Conservation (phyloP, 1,284 basidiomycete genomes). For the Entoloma clypeatum region DNA sequence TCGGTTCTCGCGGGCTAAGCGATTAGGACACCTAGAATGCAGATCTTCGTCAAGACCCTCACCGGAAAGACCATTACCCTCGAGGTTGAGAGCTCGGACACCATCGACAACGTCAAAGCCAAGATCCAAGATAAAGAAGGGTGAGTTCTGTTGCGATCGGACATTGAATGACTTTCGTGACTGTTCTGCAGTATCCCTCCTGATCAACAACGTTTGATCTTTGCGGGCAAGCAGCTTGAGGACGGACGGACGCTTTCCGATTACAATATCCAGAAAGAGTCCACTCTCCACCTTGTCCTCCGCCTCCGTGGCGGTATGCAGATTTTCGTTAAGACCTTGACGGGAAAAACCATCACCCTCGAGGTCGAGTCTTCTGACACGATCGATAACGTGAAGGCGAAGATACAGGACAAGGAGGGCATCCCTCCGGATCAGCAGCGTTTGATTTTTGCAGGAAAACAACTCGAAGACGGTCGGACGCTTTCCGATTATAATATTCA, state of each 20-base stretch:
- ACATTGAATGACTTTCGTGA: conserved; percentile 41
- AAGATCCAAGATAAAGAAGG: conserved; percentile 31
- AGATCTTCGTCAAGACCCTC: conserved; percentile 79
- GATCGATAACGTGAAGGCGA: conserved; percentile 20
- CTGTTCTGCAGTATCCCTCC: conserved; percentile 39
- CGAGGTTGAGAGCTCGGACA: conserved; percentile 63
- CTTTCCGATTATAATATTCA: conserved; percentile 26
- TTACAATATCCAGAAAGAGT: conserved; percentile 70
- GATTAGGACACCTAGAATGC: conserved; percentile 42
- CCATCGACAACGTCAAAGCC: conserved; percentile 19
- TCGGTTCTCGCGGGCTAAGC: background rate
- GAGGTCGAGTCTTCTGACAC: conserved; percentile 44
- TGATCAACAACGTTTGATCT: conserved; percentile 20
- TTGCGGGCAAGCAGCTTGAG: conserved; percentile 56
- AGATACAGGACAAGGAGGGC: conserved; percentile 20
- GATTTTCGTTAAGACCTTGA: conserved; percentile 67
- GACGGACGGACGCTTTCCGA: conserved; percentile 59
- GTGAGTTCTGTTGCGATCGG: conserved; percentile 26
- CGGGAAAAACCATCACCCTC: conserved; percentile 48
- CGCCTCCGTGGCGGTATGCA: conserved; percentile 73
- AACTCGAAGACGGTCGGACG: conserved; percentile 59
- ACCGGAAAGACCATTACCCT: conserved; percentile 87
- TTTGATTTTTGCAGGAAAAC: conserved; percentile 33
- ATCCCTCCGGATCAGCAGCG: conserved; percentile 21
- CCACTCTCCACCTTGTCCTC: conserved; percentile 60